Conservation (phyloP, 2,329 filamentous ascomycete species). For the Diaporthe humulicola region DNA sequence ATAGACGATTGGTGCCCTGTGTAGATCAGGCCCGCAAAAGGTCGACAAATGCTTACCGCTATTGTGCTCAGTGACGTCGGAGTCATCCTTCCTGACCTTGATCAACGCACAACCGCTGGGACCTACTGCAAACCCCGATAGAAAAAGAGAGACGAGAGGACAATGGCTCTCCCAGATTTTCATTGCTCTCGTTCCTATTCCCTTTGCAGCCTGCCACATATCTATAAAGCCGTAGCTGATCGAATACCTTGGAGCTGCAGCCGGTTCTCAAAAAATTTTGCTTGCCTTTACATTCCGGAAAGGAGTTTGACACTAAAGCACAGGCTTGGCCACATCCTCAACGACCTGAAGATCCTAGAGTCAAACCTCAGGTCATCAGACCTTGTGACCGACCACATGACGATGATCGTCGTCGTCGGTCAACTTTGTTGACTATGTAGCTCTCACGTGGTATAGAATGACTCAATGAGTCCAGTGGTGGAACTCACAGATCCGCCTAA, state of each 20-base stretch:
- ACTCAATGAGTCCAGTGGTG: background rate
- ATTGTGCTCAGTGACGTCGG: background rate
- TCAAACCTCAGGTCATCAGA: no score
- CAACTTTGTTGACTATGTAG: background rate
- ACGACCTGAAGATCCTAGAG: background rate
- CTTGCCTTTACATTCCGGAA: background rate
- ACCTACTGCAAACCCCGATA: background rate
- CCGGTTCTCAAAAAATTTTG: background rate
- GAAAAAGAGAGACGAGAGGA: no score
- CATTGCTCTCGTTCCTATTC: background rate
- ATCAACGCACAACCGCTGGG: background rate
- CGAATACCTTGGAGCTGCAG: background rate
- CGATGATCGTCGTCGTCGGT: background rate
- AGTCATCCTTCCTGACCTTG: background rate
- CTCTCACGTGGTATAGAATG: background rate
- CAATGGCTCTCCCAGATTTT: background rate
- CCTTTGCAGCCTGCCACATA: background rate
- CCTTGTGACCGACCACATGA: background rate
- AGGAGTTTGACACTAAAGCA: background rate
- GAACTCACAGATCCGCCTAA: background rate
- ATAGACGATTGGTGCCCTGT: no score
- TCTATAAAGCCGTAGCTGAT: no score
- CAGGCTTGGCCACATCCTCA: no score
- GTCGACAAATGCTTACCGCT: background rate
- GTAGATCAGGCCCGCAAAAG: background rate